Base-by-base conservation (phyloP, 805 yeast genomes). In the Lipomyces mesembrius region DNA sequence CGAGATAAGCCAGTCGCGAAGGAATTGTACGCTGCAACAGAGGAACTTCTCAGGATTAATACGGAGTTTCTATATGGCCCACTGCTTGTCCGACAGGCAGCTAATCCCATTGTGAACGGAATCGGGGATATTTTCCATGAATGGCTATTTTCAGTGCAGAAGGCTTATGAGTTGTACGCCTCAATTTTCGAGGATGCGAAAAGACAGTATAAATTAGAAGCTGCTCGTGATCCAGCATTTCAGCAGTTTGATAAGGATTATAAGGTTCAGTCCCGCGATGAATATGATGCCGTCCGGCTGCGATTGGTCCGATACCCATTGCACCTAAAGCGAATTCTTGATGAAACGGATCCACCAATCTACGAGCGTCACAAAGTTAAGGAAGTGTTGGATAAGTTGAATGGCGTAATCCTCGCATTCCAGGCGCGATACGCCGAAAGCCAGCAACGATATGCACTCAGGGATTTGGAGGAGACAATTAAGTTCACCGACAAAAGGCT, bases 101-200 rank as follows among this genome's bases (percentile, higher is more conserved):
- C 84, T 2, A 93, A 94, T 0, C 89, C 88, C 60, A 88, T 86
- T 65, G 84, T 91, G 14, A 83, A 82, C 46, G 85, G 86, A 8
- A 82, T 90, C 17, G 90, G 89, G 2, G 86, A 85, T 58, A 81
- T 90, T 11, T 85, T 89, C 69, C 76, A 82, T 37, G 82, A 83
- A 22, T 91, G 96, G 96, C 81, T 88, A 1, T 78, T 79, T 35
- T 82, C 80, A 25, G 92, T 91, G 0, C 78, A 81, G 27, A 79
- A 79, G 0, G 81, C 87, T 0, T 87, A 89, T 61, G 70, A 87
- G 25, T 79, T 79, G 51, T 90, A 90, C 72, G 89, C 91, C 51
- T 84, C 73, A n/a, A 74, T 73, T 34, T 77, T 78, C 59, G 69
- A 76, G 27, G 70, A 74, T 62, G 74, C 79, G 0, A 79, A 77